Base-by-base conservation (phyloP, 2,329 filamentous ascomycete genomes). In the Parasarocladium wereldwijsianum region DNA sequence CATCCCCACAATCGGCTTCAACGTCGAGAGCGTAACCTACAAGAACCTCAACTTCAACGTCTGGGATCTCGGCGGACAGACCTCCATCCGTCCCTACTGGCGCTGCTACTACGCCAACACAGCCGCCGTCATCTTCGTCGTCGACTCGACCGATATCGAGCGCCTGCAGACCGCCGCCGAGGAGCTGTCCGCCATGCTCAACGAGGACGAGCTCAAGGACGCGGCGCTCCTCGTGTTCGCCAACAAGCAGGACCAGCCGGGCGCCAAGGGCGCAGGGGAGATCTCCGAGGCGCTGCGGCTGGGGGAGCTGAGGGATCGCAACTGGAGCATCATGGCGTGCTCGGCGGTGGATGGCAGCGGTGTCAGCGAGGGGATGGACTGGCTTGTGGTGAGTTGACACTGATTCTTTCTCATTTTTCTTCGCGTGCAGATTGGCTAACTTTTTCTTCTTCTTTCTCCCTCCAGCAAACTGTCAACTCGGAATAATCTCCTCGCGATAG, bases 101-200 rank as follows among this genome's bases (percentile, higher is more conserved):
- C 74, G 90, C 54, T 98, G 90, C 62, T 98, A 98, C 67, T 98
- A 96, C 51, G 84, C 86, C 51, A 96, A 98, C 62, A 98, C 90
- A 1, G 87, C 90, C 17, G 90, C 90, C 12, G 90, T 98, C 41
- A 87, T 98, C 47, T 98, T 98, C 62, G 90, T 98, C 37, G 87
- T 98, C 49, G 90, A 98, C 55, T 90, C 81, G 24, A 98, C 90
- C 43, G 90, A 98, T 65, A 92, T 96, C 49, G 87, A 96, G 49
- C 80, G 90, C 39, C 61, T 98, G 40, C 76, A 84, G 40, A 98
- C 86, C 13, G 90, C 90, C 3, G 76, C 84, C 3, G 90, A 96
- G 51, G 90, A 98, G 58, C 62, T 98, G 33, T 71, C 78, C 34
- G 83, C 86, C 11, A 98, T 98, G 90, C 60, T 98, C 38, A 92